Conservation (phyloP, 495 filamentous ascomycete genomes). For the Jackrogersella multiformis region DNA sequence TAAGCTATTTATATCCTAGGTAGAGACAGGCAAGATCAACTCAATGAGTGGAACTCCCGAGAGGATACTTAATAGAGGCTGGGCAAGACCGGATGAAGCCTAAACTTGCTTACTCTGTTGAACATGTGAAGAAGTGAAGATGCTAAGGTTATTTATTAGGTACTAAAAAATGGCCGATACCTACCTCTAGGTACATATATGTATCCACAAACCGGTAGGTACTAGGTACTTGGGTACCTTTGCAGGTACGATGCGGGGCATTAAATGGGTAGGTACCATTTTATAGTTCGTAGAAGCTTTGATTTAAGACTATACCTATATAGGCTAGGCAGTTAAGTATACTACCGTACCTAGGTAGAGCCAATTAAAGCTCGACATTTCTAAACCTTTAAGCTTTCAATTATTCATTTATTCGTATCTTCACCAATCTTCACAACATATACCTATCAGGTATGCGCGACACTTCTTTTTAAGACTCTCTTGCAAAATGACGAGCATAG, state of each 20-base stretch:
- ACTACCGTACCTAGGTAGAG: no score
- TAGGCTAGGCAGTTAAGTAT: no score
- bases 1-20: neutral
- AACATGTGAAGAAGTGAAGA: neutral
- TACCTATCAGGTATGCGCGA: neutral
- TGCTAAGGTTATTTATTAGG: neutral
- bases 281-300: no score
- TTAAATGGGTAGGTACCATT: no score
- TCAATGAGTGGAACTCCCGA: no score
- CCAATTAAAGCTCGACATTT: conserved; percentile 5
- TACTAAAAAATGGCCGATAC: conserved; percentile 15
- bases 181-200: no score
- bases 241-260: no score
- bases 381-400: neutral
- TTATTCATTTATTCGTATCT: neutral
- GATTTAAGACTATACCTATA: no score
- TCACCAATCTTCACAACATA: neutral
- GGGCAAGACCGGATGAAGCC: conserved; percentile 2
- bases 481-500: conserved; percentile 74
- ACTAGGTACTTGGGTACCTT: neutral
- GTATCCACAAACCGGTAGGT: neutral
- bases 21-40: neutral
- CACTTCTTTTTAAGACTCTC: neutral
- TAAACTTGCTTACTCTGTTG: conserved; percentile 17
- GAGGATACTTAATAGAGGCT: neutral